Conservation (phyloP, 2,329 filamentous ascomycete species). For the Fusarium buxicola region DNA sequence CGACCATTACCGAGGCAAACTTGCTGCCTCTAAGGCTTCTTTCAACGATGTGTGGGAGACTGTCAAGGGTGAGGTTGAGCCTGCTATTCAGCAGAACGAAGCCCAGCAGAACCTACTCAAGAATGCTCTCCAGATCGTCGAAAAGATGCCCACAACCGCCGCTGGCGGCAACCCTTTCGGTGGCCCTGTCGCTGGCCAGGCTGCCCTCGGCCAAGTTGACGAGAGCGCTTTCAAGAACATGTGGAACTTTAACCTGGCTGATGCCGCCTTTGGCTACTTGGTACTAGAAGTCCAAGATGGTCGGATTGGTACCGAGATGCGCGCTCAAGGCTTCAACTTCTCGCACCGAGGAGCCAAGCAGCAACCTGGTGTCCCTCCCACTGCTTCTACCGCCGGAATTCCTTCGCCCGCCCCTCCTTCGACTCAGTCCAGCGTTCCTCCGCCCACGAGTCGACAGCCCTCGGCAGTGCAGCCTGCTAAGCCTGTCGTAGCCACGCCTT, state of each 20-base stretch:
- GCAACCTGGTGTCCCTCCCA: constrained; percentile 57
- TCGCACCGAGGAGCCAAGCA: constrained; percentile 92
- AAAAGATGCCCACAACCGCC: constrained; percentile 96
- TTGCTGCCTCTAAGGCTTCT: constrained; percentile 96
- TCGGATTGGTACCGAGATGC: constrained; percentile 97
- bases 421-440: constrained; percentile 51
- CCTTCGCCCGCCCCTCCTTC: constrained; percentile 53
- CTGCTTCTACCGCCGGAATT: constrained; percentile 46
- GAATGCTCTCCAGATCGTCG: constrained; percentile 91
- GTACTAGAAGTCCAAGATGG: constrained; percentile 96
- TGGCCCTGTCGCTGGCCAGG: constrained; percentile 78
- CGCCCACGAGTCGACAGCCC: constrained; percentile 52
- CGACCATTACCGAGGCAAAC: constrained; percentile 98
- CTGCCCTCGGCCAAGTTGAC: constrained; percentile 87
- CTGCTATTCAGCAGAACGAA: constrained; percentile 92
- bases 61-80: constrained; percentile 94
- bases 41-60: constrained; percentile 99
- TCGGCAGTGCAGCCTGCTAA: constrained; percentile 56
- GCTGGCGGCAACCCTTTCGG: constrained; percentile 98
- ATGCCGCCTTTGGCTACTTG: constrained; percentile 96
- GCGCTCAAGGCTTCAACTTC: constrained; percentile 99
- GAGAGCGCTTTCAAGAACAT: constrained; percentile 99
- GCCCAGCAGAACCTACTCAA: constrained; percentile 92
- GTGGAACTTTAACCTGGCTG: constrained; percentile 99
- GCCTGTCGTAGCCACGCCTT: constrained; percentile 53